Conservation (phyloP, 768 basidiomycete genomes). For the Boletellus emodensis region DNA sequence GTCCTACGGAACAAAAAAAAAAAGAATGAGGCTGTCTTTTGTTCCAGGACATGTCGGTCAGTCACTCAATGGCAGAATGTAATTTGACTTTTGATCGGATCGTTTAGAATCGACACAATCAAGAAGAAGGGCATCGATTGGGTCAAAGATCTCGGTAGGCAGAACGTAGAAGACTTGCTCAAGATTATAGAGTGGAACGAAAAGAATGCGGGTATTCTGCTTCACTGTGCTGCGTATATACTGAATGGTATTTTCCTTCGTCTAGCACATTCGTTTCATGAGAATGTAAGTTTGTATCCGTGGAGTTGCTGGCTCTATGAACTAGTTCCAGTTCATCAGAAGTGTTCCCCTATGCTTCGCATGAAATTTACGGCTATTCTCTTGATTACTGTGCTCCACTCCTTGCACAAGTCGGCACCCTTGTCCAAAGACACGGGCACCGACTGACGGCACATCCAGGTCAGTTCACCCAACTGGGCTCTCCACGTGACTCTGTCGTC, state of each 20-base stretch:
- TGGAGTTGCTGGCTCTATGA: background rate
- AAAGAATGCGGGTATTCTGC: conserved; percentile 50
- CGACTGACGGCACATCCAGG: conserved; percentile 86
- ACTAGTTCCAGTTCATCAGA: conserved; percentile 58
- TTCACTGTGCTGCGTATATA: background rate
- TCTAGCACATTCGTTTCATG: conserved; percentile 75
- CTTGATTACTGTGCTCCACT: conserved; percentile 57
- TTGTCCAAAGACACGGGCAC: conserved; percentile 70
- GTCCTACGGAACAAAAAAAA: no score
- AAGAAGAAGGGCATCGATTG: conserved; percentile 49
- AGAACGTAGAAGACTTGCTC: conserved; percentile 69
- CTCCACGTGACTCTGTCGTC: no score
- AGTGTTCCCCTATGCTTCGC: conserved; percentile 91
- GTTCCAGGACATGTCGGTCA: no score
- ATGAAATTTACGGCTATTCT: conserved; percentile 74
- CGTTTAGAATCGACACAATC: conserved; percentile 23
- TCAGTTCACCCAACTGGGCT: conserved; percentile 35
- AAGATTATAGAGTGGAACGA: conserved; percentile 89
- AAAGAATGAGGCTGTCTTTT: no score
- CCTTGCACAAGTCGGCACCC: conserved; percentile 17
- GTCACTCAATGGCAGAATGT: no score
- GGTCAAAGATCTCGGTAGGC: conserved; percentile 75
- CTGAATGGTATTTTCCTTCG: background rate
- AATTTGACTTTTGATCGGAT: no score
- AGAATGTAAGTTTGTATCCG: conserved; percentile 41